Conservation (phyloP, 2,329 filamentous ascomycete species). For the Graphilbum ipis-grandicollis region DNA sequence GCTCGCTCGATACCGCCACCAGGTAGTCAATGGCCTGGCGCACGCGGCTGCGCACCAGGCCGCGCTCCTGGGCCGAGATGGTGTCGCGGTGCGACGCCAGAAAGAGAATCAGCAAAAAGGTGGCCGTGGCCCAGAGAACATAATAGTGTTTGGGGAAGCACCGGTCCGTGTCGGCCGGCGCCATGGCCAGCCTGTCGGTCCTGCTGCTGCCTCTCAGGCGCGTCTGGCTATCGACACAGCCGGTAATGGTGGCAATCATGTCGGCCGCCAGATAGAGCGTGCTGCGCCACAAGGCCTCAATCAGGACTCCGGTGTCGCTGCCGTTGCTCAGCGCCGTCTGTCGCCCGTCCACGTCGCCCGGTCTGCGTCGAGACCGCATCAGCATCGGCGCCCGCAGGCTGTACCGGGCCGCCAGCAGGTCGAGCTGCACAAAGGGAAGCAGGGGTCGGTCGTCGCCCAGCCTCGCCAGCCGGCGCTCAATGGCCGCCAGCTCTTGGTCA, state of each 20-base stretch:
- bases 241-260: not conserved
- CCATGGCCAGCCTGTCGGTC: not conserved
- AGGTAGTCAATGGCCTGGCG: not conserved
- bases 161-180: not conserved
- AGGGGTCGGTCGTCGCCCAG: not conserved
- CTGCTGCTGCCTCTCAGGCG: not conserved
- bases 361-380: not conserved
- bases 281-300: not conserved
- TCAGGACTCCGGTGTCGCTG: not conserved
- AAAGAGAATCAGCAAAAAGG: not conserved
- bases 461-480: not conserved
- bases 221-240: not conserved
- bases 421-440: not conserved
- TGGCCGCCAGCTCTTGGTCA: not conserved
- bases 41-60: not conserved
- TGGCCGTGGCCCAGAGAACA: not conserved
- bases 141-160: slow-evolving; percentile 2
- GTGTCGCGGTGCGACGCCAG: not conserved
- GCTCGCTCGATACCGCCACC: not conserved
- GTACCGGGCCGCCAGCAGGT: not conserved
- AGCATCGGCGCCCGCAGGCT: not conserved
- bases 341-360: too few relatives aligned
- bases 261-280: not conserved
- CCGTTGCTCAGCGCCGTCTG: not conserved
- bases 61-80: not conserved